A percentile compares a stretch with the other conserved stretches of the same genome.
Evolutionary conservation across 257 asterid species (phyloP).

Genomic region (Solanum rostratum): DNA sequence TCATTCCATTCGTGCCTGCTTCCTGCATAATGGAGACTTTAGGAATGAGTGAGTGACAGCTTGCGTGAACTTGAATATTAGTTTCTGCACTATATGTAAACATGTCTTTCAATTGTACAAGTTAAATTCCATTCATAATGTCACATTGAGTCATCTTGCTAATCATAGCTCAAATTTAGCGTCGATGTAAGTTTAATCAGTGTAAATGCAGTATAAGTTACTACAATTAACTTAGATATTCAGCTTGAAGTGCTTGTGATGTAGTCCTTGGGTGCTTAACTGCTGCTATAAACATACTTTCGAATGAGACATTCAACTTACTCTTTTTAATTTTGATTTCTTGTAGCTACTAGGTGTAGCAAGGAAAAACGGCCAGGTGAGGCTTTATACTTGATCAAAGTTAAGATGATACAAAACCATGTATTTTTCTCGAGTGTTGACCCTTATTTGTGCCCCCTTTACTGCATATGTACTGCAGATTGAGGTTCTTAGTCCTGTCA

Average conservation of each 20-base stretch:
- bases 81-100: not conserved
- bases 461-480: constrained; percentile 25
- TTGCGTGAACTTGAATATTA: not conserved
- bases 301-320: not conserved
- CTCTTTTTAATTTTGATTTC: not conserved
- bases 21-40: not conserved
- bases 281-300: not conserved
- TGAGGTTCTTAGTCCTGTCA: constrained; percentile 63
- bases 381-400: constrained; percentile 10
- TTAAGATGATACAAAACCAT: not conserved
- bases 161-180: not conserved
- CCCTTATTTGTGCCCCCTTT: not conserved
- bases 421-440: not conserved
- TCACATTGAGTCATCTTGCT: not conserved
- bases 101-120: not conserved
- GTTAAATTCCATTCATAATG: not conserved
- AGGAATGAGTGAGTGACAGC: not conserved
- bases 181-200: not conserved
- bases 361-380: constrained; percentile 66
- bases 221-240: not conserved
- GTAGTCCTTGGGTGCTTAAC: not conserved
- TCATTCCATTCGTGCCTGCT: not conserved
- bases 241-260: not conserved
- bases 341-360: constrained; percentile 58
- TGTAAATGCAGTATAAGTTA: not conserved